phyloP scores from a whole-genome alignment of 257 asterid species.

The Nicotiana sylvestris region DNA sequence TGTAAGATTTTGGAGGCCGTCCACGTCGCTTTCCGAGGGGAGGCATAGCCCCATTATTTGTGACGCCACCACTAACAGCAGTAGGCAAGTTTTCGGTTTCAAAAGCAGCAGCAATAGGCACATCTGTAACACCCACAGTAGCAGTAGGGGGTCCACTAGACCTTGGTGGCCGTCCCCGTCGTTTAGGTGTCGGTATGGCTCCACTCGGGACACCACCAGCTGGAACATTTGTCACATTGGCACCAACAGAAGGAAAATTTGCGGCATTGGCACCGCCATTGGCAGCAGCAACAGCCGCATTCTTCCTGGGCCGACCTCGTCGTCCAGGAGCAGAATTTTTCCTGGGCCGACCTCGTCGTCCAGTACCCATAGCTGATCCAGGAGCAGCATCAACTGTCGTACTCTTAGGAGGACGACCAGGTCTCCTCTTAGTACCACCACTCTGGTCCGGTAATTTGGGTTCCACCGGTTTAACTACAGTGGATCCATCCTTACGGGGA shows the following conservation, averaged over 20 bases:
- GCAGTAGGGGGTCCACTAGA: slow-evolving; percentile 12
- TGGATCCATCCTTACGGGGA: slow-evolving; percentile 41
- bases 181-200: slow-evolving; percentile 29
- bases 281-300: background rate
- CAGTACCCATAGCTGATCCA: slow-evolving; percentile 12
- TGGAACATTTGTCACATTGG: slow-evolving; percentile 15
- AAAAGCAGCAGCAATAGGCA: slow-evolving; percentile 11
- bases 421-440: slow-evolving; percentile 24
- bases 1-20: slow-evolving; percentile 43
- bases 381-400: background rate
- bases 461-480: background rate
- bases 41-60: slow-evolving; percentile 18
- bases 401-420: slow-evolving; percentile 38
- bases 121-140: background rate
- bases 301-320: slow-evolving; percentile 49
- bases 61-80: background rate
- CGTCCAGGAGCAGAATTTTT: slow-evolving; percentile 34
- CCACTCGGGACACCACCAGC: slow-evolving; percentile 23
- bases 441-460: background rate
- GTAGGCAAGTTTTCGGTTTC: background rate
- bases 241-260: slow-evolving; percentile 9
- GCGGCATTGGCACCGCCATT: slow-evolving; percentile 1
- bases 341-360: slow-evolving; percentile 69
- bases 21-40: slow-evolving; percentile 49
- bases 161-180: slow-evolving; percentile 68